Evolutionary conservation across 352 stramenopile species (phyloP), one percentile per base, ranked within the genome.

Genomic region (Phytophthora kernoviae): DNA sequence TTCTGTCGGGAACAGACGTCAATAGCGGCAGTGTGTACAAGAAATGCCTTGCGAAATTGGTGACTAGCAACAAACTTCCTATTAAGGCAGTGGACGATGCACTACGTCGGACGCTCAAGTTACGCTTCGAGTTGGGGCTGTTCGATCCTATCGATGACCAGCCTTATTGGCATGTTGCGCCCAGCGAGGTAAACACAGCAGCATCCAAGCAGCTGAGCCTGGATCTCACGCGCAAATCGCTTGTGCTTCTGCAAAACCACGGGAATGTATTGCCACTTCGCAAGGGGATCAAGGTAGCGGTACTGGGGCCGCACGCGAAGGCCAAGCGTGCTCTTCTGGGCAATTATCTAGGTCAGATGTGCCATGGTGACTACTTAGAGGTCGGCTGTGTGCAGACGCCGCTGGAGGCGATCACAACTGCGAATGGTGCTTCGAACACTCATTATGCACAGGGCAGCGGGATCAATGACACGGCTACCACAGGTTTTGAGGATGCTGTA

Each of bases 171-270:
- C 65, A 93, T 34, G 79, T 94, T 9, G 20, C 72, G 12, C 73
- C 84, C 0, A 84, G 66, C 8, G 83, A 91, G 33, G 79, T 98
- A 7, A 85, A 91, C 65, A 95, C 81, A 40, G 57, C 67, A 0
- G 68, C 55, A 41, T 76, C 91, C 32, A 79, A 84, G 27, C 39
- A 73, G 27, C 52, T 97, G 20, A 90, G 88, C 46, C 54, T 93
- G 4, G 70, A 94, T 2, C 73, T 91, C 21, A 82, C 87, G n/a
- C 68, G 73, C 17, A 90, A 97, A 64, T 96, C 81, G 34, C 79
- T 98, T n/a, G 88, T 98, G 17, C 68, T 99, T 12, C 73, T 98
- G 11, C 94, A 98, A 69, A 98, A 99, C 68, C 57, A 81, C 4
- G 66, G 77, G 6, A 59, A 76, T 4, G 64, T 80, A 5, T 73